Evolutionary conservation across 2,329 filamentous ascomycete species (phyloP).

Genomic region (Aureobasidium sp.): DNA sequence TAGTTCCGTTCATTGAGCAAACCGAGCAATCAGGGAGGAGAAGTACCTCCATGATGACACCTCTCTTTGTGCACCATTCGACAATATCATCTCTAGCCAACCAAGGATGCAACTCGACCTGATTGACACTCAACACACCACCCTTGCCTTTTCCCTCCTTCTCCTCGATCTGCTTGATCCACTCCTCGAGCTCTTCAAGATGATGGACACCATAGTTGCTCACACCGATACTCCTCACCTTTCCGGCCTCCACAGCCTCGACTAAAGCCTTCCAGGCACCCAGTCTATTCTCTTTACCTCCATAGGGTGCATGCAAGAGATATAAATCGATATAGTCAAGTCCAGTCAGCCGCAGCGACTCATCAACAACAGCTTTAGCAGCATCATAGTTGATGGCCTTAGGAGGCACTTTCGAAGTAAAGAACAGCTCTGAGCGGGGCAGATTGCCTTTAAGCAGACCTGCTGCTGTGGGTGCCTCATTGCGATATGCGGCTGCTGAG

Average conservation of each 20-base stretch:
- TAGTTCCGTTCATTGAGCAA: neutral
- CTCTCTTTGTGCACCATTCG: slow-evolving; percentile 59
- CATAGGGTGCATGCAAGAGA: slow-evolving; percentile 46
- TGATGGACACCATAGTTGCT: slow-evolving; percentile 49
- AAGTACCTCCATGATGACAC: slow-evolving; percentile 34
- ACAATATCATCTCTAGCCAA: slow-evolving; percentile 70
- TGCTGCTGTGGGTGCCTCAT: slow-evolving; percentile 46
- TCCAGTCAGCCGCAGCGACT: slow-evolving; percentile 53
- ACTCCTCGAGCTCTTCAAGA: slow-evolving; percentile 45
- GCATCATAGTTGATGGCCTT: slow-evolving; percentile 51
- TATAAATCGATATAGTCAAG: slow-evolving; percentile 37
- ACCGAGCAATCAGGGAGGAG: neutral
- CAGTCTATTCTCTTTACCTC: slow-evolving; percentile 39
- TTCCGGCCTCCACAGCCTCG: slow-evolving; percentile 43
- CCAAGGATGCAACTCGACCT: slow-evolving; percentile 90
- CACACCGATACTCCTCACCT: slow-evolving; percentile 45
- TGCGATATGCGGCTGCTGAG: slow-evolving; percentile 49
- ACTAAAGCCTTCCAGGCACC: slow-evolving; percentile 48
- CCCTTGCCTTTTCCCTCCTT: slow-evolving; percentile 53
- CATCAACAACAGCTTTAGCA: slow-evolving; percentile 55
- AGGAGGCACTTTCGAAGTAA: slow-evolving; percentile 52
- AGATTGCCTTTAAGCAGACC: slow-evolving; percentile 46
- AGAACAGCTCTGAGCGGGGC: slow-evolving; percentile 50
- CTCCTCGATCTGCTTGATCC: slow-evolving; percentile 54
- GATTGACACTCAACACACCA: slow-evolving; percentile 71